A percentile compares a stretch with the other conserved stretches of the same genome.
phyloP scores from a whole-genome alignment of 2,329 filamentous ascomycete species.

The Clarireedia sp. region DNA sequence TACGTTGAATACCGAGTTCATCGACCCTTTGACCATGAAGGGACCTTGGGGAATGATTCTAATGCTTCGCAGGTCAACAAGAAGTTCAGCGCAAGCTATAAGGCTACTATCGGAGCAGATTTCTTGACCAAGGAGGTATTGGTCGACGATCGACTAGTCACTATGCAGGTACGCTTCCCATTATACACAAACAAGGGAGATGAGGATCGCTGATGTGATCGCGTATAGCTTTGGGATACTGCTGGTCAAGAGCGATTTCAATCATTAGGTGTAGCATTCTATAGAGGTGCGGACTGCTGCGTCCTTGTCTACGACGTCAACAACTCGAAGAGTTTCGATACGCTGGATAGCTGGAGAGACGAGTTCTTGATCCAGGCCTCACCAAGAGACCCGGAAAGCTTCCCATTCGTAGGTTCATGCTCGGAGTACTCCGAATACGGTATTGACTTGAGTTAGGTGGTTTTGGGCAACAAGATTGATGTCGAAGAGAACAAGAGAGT shows the following conservation, averaged over 20 bases:
- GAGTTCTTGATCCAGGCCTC: slow-evolving; percentile 97
- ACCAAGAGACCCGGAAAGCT: slow-evolving; percentile 91
- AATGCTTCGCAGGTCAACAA: slow-evolving; percentile 76
- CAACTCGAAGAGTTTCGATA: slow-evolving; percentile 98
- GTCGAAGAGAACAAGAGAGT: slow-evolving; percentile 96
- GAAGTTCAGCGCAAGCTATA: slow-evolving; percentile 99
- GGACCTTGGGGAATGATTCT: slow-evolving; percentile 8
- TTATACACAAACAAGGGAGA: background rate
- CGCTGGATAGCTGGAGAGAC: slow-evolving; percentile 95
- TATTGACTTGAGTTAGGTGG: slow-evolving; percentile 52
- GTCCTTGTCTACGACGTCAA: slow-evolving; percentile 98
- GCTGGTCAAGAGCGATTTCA: slow-evolving; percentile 97
- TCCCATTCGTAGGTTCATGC: slow-evolving; percentile 74
- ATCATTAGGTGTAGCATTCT: slow-evolving; percentile 94
- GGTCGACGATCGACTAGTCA: slow-evolving; percentile 93
- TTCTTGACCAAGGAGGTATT: slow-evolving; percentile 97
- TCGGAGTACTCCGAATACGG: slow-evolving; percentile 3
- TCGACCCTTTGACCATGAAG: background rate
- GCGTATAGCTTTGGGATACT: slow-evolving; percentile 85
- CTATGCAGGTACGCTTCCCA: slow-evolving; percentile 70
- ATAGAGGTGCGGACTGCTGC: slow-evolving; percentile 94
- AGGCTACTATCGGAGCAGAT: slow-evolving; percentile 97
- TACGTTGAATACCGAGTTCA: slow-evolving; percentile 41
- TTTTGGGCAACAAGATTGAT: slow-evolving; percentile 98
- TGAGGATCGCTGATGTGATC: slow-evolving; percentile 32